Evolutionary conservation across 2,329 filamentous ascomycete genomes (phyloP).

Genomic region (Colletotrichum siamense): DNA sequence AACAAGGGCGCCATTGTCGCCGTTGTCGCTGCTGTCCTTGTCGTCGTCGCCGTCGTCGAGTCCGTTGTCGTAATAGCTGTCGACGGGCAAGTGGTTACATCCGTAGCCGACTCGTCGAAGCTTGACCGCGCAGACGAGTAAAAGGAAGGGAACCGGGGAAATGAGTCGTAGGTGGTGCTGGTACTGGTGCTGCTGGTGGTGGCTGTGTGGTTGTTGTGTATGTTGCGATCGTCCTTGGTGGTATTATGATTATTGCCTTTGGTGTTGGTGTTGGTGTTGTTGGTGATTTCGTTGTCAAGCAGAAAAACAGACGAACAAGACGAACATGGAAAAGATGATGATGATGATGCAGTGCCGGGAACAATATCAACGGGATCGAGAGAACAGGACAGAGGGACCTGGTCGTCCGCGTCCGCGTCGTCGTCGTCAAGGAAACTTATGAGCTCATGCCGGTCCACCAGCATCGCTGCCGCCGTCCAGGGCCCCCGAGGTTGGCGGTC

Average conservation of each 20-base stretch:
- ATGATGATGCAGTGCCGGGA: not conserved
- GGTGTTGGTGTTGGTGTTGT: not conserved
- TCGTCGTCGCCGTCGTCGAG: not conserved
- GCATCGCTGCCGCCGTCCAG: slow-evolving; percentile 9
- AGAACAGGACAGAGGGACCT: not conserved
- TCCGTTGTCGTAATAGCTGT: not conserved
- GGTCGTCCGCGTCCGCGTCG: slow-evolving; percentile 15
- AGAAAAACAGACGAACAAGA: not conserved
- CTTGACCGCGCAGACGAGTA: slow-evolving; percentile 8
- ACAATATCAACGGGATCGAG: not conserved
- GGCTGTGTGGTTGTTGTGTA: not conserved
- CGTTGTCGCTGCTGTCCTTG: not conserved
- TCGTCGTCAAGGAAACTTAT: slow-evolving; percentile 23
- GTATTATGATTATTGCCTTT: not conserved
- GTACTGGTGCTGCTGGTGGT: not conserved
- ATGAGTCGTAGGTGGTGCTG: not conserved
- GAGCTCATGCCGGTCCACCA: slow-evolving; percentile 15
- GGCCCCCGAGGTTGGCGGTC: not conserved
- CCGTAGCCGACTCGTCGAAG: not conserved
- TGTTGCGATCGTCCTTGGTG: not conserved
- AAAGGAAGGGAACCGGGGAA: not conserved
- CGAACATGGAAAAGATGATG: not conserved
- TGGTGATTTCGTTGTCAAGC: not conserved
- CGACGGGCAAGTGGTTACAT: not conserved
- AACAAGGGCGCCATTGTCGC: slow-evolving; percentile 15